These are phyloP conservation scores for Penicillium oxalicum DNA, from an alignment of 2,329 filamentous ascomycete genomes.

Conservation along the genomic window DNA sequence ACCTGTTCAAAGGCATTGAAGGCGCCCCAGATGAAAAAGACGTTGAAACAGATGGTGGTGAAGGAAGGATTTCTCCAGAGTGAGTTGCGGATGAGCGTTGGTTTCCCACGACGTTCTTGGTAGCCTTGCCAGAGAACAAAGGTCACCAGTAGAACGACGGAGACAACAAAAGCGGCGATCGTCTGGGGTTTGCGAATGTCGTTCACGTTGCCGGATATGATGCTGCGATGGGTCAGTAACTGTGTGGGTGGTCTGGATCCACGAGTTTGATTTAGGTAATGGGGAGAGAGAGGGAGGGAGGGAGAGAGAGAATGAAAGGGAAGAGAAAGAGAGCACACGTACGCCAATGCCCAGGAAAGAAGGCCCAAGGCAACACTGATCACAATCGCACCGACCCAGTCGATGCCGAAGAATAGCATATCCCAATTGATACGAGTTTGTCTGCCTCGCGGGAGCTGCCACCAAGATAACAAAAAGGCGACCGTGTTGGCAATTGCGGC, in stretches of 20 bases:
- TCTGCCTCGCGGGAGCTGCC: neutral
- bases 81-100: slow-evolving; percentile 31
- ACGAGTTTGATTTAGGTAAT: neutral
- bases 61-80: slow-evolving; percentile 31
- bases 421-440: neutral
- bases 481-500: neutral
- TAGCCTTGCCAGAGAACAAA: neutral
- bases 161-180: neutral
- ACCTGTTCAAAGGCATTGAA: slow-evolving; percentile 22
- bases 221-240: neutral
- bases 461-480: neutral
- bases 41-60: slow-evolving; percentile 26
- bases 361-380: neutral
- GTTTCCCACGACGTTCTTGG: slow-evolving; percentile 3
- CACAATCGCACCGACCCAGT: neutral
- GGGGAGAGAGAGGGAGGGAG: neutral
- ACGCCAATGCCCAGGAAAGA: neutral
- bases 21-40: slow-evolving; percentile 29
- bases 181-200: neutral
- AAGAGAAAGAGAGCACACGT: neutral
- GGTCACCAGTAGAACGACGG: neutral
- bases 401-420: neutral
- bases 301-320: too few species aligned
- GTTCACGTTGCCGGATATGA: neutral
- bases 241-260: too few species aligned